Evolutionary conservation across 2,329 filamentous ascomycete genomes (phyloP), one percentile per base, ranked within the genome.

Genomic region (Acephala macrosclerotiorum): DNA sequence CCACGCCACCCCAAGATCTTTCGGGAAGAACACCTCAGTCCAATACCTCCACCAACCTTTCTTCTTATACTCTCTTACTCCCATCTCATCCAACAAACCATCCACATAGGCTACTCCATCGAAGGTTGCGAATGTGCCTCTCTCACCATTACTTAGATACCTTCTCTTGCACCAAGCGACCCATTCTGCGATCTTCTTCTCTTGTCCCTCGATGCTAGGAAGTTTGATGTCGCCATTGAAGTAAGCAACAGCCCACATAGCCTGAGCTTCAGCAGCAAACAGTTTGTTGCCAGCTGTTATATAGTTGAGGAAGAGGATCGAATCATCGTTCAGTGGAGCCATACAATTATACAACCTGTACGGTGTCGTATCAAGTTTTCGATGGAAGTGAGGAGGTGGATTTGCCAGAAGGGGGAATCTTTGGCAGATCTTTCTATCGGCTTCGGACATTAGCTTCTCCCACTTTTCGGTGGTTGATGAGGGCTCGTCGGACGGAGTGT

Each of bases 81-180:
- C 25, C 49, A 53, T 53, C 49, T 76, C 75, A 11, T 66, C 64
- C 12, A 77, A 66, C 14, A 75, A 64, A 49, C 58, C 69, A 67
- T 77, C 74, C 45, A 68, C 67, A 59, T 76, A 76, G 1, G 68
- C 68, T 42, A 74, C 63, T 29, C 70, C 70, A 40, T 76, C 75
- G 61, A 73, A 75, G 36, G 68, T 66, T 56, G 73, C 68, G 60
- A 70, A 73, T 45, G 73, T 67, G 2, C 75, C 74, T 45, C 68
- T 58, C 58, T 69, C 68, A 6, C 74, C 74, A 53, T 72, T 73
- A 12, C 66, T 72, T 2, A 74, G 72, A 53, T 76, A 76, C 45
- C 75, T 68, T 22, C 71, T 66, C 59, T 71, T 70, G 51, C 71
- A 74, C 70, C 71, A 75, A 4, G 73, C 68, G 47, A 68, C 68